Conservation (phyloP, 164 flowering plant genomes). For the grape (Vitis vinifera) region ASM3070453v1 NC_081807.1:5083001-5083500, state of each 20-base stretch:
- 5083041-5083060: slow-evolving; percentile 43
- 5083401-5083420: slow-evolving; percentile 67
- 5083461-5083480: slow-evolving; percentile 65
- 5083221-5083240: slow-evolving; percentile 90
- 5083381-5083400: slow-evolving; percentile 64
- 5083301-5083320: slow-evolving; percentile 86
- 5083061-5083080: slow-evolving; percentile 77
- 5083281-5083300: slow-evolving; percentile 89
- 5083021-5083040: not conserved
- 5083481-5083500: slow-evolving; percentile 86
- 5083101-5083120: slow-evolving; percentile 62
- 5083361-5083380: slow-evolving; percentile 69
- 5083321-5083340: slow-evolving; percentile 68
- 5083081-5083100: slow-evolving; percentile 81
- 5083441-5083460: slow-evolving; percentile 76
- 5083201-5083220: slow-evolving; percentile 94
- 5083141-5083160: slow-evolving; percentile 57
- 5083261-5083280: slow-evolving; percentile 89
- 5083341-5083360: slow-evolving; percentile 70
- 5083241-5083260: slow-evolving; percentile 89
- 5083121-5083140: slow-evolving; percentile 80
- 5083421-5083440: slow-evolving; percentile 94
- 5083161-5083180: slow-evolving; percentile 75
- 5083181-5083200: slow-evolving; percentile 93
- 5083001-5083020: not conserved